A percentile compares a stretch with the other conserved stretches of the same genome.
These are phyloP conservation scores for Aechmea fasciata DNA, from an alignment of 176 grass and related monocot species.

Conservation along the genomic window DNA sequence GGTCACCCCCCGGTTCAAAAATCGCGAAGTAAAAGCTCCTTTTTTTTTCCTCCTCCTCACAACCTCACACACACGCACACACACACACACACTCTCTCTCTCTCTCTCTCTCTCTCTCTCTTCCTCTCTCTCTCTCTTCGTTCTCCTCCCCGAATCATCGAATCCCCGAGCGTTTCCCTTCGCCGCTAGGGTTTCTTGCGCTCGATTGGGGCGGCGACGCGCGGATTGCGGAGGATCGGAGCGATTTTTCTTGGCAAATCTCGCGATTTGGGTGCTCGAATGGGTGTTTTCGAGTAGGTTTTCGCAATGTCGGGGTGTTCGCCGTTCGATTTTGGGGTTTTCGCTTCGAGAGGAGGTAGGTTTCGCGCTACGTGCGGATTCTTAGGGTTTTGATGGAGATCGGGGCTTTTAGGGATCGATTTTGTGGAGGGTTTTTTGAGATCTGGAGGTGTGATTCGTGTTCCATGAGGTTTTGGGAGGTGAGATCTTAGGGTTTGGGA, in stretches of 20 bases:
- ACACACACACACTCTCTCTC: too few species aligned
- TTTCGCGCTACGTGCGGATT: not conserved
- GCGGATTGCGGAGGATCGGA: not conserved
- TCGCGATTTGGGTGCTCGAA: not conserved
- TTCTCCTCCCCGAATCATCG: not conserved
- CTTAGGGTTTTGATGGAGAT: slow-evolving; percentile 1
- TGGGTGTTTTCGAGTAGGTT: not conserved
- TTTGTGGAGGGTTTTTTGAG: slow-evolving; percentile 4
- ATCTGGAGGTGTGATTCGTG: not conserved
- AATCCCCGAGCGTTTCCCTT: not conserved
- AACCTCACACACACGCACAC: not conserved
- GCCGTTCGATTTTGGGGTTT: slow-evolving; percentile 2
- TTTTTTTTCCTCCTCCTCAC: not conserved
- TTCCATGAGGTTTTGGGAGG: not conserved
- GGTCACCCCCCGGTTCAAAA: slow-evolving; percentile 13
- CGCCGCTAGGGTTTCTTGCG: not conserved
- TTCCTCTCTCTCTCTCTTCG: not conserved
- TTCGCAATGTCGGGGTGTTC: not conserved
- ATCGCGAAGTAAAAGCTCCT: too few species aligned
- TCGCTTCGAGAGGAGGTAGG: not conserved
- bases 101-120: not conserved
- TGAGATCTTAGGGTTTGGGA: slow-evolving; percentile 1
- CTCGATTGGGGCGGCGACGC: not conserved
- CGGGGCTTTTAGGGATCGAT: not conserved
- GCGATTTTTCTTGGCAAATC: not conserved